Evolutionary conservation across 2,329 filamentous ascomycete species (phyloP), one percentile per base, ranked within the genome.

Genomic region (Microcyclospora tardicrescens): DNA sequence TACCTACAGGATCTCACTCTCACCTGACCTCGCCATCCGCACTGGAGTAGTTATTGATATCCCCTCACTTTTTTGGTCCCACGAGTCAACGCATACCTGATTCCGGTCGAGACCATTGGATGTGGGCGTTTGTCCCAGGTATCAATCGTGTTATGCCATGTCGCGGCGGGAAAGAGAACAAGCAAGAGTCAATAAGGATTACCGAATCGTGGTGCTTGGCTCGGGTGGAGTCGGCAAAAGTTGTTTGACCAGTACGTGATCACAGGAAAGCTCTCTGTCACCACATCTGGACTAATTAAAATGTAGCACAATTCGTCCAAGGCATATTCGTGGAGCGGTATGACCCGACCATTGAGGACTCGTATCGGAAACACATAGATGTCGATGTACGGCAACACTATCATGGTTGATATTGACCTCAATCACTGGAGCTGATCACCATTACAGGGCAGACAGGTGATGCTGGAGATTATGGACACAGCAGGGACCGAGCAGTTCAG

Each of bases 401-500:
- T 14, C 15, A 4, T 24, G 19, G 19, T 8, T 24, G 8, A 30
- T 27, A 28, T 31, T 16, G 8, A 29, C 13, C 33, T 40, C 13
- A 39, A 35, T 14, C 8, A 28, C 31, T 33, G 16, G 19, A 24
- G 33, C 35, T 36, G 29, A 37, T 39, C 19, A 24, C 24, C 28
- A 16, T 2, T 16, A 30, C 49, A 91, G 84, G 84, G 84, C 50
- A 80, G 84, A 51, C 84, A 91, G 72, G 83, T 91, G 46, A 75
- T 93, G 54, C 65, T 94, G 49, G 85, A 94, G 67, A 93, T 94
- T 57, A 75, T 93, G 53, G 85, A 94, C 58, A 94, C 85, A 35
- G 85, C 85, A 49, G 85, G 85, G 42, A 93, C 85, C 48, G 85
- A 93, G 60, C 85, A 93, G 60, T 93, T 93, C 63, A 89, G 84